Conservation (phyloP, 2,329 filamentous ascomycete species). For the Neopestalotiopsis rosae region DNA sequence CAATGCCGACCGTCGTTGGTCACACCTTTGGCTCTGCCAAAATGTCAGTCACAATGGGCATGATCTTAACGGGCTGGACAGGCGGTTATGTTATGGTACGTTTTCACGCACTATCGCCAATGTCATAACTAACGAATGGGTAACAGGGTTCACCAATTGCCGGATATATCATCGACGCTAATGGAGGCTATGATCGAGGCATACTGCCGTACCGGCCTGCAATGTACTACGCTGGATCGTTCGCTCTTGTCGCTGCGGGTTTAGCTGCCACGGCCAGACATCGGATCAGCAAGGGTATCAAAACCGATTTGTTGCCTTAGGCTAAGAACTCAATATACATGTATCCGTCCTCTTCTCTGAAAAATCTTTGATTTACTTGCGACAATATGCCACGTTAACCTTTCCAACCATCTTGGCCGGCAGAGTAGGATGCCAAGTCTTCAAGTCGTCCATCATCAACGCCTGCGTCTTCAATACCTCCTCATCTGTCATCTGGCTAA, state of each 20-base stretch:
- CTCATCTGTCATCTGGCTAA: slow-evolving; percentile 24
- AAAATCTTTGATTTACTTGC: slow-evolving; percentile 18
- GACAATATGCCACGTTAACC: slow-evolving; percentile 24
- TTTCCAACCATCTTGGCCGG: slow-evolving; percentile 25
- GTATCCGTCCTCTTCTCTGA: too few relatives aligned
- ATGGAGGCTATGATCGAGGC: slow-evolving; percentile 54
- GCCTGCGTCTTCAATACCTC: slow-evolving; percentile 21
- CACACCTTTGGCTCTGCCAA: slow-evolving; percentile 49
- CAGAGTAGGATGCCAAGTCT: slow-evolving; percentile 21
- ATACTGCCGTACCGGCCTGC: slow-evolving; percentile 62
- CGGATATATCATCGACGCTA: slow-evolving; percentile 53
- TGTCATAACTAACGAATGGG: too few relatives aligned
- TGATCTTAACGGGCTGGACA: slow-evolving; percentile 54
- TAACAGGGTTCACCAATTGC: slow-evolving; percentile 47
- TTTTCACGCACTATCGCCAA: too few relatives aligned
- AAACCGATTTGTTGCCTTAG: too few relatives aligned
- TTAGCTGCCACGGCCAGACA: too few relatives aligned
- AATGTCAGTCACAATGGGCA: slow-evolving; percentile 51
- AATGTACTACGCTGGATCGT: slow-evolving; percentile 63
- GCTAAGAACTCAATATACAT: too few relatives aligned
- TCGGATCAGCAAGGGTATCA: too few relatives aligned
- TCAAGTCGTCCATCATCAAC: slow-evolving; percentile 23
- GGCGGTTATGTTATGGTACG: slow-evolving; percentile 49
- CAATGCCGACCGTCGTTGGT: slow-evolving; percentile 54
- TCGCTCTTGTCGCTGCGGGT: too few relatives aligned